phyloP scores from a whole-genome alignment of 2,329 filamentous ascomycete genomes.

The Ophiosphaerella narmari region DNA sequence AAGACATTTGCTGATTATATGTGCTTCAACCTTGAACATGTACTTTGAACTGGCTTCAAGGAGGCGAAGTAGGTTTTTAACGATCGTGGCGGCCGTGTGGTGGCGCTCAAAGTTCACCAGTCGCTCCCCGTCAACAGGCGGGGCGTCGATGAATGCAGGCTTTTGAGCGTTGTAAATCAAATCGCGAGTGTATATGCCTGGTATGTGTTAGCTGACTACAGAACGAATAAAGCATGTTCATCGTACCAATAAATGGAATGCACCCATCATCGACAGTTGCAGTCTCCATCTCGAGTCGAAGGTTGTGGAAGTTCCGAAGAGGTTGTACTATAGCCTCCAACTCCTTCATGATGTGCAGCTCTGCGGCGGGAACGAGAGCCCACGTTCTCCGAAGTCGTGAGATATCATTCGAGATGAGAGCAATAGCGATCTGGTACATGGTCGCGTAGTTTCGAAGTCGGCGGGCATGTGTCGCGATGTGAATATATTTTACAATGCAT shows the following conservation, averaged over 20 bases:
- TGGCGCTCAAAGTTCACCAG: constrained; percentile 85
- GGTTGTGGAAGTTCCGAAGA: constrained; percentile 74
- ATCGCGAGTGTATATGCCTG: constrained; percentile 77
- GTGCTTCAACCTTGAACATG: constrained; percentile 73
- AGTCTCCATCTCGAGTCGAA: constrained; percentile 80
- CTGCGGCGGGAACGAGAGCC: constrained; percentile 68
- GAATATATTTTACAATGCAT: constrained; percentile 80
- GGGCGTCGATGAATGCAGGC: constrained; percentile 73
- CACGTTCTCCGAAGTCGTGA: constrained; percentile 71
- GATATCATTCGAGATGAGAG: constrained; percentile 74
- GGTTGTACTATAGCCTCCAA: constrained; percentile 77
- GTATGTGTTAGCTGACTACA: constrained; percentile 12
- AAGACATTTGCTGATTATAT: constrained; percentile 78
- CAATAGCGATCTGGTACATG: constrained; percentile 79
- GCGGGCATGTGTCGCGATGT: constrained; percentile 77
- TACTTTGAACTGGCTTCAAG: constrained; percentile 79
- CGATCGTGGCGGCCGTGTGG: constrained; percentile 73
- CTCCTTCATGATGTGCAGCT: constrained; percentile 68
- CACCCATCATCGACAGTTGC: constrained; percentile 69
- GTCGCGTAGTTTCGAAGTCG: constrained; percentile 82
- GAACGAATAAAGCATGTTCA: background rate
- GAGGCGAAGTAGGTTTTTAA: constrained; percentile 79
- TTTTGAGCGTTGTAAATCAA: constrained; percentile 81
- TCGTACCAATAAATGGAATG: constrained; percentile 80
- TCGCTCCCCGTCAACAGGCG: constrained; percentile 61